Evolutionary conservation across 352 stramenopile genomes (phyloP), one percentile per base, ranked within the genome.

Genomic region (Phytophthora aleatoria): DNA sequence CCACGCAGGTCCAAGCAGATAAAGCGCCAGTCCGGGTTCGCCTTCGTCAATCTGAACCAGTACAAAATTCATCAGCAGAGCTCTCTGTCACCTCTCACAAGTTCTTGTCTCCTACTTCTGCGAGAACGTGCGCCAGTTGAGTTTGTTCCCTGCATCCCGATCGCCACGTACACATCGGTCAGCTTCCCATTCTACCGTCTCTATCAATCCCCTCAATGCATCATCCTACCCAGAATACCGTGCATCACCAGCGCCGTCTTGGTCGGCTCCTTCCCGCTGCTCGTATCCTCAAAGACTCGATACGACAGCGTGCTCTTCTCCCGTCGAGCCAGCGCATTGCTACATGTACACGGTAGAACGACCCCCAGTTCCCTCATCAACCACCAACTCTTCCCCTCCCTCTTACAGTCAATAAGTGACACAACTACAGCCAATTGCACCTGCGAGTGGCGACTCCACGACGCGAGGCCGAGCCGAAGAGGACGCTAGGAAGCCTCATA

Each of bases 71-170:
- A 50, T 64, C 7, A 60, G 30, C 15, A 12, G 10, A 20, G 31
- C 3, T 15, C 5, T 26, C 20, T 30, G n/a, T 5, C 6, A 28
- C 24, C 10, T 26, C 10, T 54, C 6, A 44, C 30, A 38, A 50
- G 11, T 44, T 28, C n/a, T 6, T 30, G 3, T 39, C 2, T 58
- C 74, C 10, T 69, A 87, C 81, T 82, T 88, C 35, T 85, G 82
- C 28, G 81, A 89, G 65, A 94, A 94, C 42, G 85, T 94, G 48
- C 83, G 76, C 85, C 85, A 94, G 45, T 94, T 94, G 50, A 91
- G 73, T 54, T 94, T 94, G 67, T 94, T 94, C 52, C 85, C 85
- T 94, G 53, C 12, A 12, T 35, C 26, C 43, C 33, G 48, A 20
- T 16, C 20, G 27, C 6, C 9, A 58, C 20, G 16, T 20, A 58